These are phyloP conservation scores for Rhypophila decipiens DNA, from an alignment of 495 filamentous ascomycete genomes.

Conservation along the genomic window DNA sequence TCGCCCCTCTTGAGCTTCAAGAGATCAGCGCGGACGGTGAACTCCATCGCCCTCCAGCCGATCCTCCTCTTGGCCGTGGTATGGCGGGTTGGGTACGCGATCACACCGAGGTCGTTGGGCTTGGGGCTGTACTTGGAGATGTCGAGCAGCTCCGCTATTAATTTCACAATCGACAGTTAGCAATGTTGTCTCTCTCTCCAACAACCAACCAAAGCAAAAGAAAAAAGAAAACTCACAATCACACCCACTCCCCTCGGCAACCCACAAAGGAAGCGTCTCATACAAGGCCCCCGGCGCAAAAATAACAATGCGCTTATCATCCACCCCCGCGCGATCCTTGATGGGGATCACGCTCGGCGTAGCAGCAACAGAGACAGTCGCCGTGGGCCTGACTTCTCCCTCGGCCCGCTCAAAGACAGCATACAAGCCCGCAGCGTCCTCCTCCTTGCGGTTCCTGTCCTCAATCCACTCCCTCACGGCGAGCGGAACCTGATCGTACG, in stretches of 20 bases:
- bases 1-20: too few relatives aligned
- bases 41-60: conserved; percentile 20
- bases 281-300: conserved; percentile 32
- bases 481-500: conserved; percentile 24
- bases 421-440: conserved; percentile 17
- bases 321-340: conserved; percentile 12
- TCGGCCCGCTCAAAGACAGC: conserved; percentile 18
- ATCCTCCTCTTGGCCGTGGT: conserved; percentile 10
- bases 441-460: conserved; percentile 22
- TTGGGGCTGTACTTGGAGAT: conserved; percentile 22
- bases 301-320: conserved; percentile 20
- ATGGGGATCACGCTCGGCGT: conserved; percentile 5
- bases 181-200: background rate
- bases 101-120: conserved; percentile 20
- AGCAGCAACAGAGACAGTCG: conserved; percentile 12
- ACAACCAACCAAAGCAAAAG: background rate
- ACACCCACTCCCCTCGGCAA: conserved; percentile 26
- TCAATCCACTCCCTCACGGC: conserved; percentile 32
- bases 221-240: conserved; percentile 14
- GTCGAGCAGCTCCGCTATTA: conserved; percentile 20
- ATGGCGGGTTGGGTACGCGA: conserved; percentile 24
- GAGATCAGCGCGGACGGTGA: conserved; percentile 23
- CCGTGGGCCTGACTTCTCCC: conserved; percentile 2
- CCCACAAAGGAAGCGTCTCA: conserved; percentile 26
- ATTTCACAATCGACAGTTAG: background rate